Evolutionary conservation across 768 basidiomycete genomes (phyloP), one percentile per base, ranked within the genome.

Genomic region (Mycena sanguinolenta): DNA sequence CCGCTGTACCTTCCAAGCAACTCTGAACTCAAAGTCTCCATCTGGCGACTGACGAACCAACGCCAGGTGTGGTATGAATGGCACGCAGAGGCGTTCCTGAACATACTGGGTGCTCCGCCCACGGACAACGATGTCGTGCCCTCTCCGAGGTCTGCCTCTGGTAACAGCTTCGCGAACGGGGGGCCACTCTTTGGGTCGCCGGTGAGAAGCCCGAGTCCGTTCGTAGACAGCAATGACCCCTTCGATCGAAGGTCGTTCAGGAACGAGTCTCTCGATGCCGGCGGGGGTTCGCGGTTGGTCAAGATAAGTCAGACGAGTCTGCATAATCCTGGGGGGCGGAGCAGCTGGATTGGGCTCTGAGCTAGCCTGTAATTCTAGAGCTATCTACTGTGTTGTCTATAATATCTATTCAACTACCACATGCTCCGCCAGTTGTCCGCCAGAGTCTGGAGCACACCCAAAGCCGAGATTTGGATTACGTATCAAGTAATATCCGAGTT

Each of bases 11-110:
- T 99, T 0, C 98, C 98, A 17, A 91, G 92, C 75, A 92, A 95
- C 76, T 93, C 95, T 21, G 98, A 99, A 77, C 84, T 99, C 16
- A 93, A 95, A 69, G 95, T 98, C 5, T 93, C 93, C 27, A 89
- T 99, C 30, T 99, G 98, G 97, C 91, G 98, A 28, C 82, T 98
- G 71, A 97, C 96, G 2, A 94, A 94, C 79, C 88, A 92, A 65
- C 89, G 90, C 21, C 92, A 93, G 74, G 94, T 99, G 17, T 99
- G 98, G 98, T 99, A 99, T 81, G 98, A 99, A 81, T 99, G 98
- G 98, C 92, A 93, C 77, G 96, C 96, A 0, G 97, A 98, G 76
- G 92, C 95, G 21, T 99, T 95, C 83, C 84, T 99, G 61, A 89
- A 93, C 6, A 84, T 92, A 21, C 84, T 88, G 38, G 79, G 79